Conservation (phyloP, 345 rosid species). For the Arabis alpina region DNA sequence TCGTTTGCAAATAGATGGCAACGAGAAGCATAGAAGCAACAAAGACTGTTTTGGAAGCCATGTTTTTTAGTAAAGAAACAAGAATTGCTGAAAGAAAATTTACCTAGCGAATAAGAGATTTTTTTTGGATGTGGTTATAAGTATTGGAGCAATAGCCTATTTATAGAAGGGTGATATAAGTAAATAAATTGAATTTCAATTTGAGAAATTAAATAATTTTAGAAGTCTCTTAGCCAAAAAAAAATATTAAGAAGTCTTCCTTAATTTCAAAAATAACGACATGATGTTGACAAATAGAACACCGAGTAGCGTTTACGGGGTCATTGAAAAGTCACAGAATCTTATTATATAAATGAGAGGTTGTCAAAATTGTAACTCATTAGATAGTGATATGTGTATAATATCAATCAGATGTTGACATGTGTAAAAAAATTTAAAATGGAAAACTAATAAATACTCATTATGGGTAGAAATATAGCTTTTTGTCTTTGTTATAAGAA, state of each 20-base stretch:
- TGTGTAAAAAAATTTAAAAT: no score
- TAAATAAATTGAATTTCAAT: neutral
- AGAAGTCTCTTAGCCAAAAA: neutral
- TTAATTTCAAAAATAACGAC: neutral
- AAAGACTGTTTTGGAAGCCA: constrained; percentile 32
- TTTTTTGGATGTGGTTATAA: neutral
- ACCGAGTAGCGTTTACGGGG: no score
- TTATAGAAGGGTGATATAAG: constrained; percentile 13
- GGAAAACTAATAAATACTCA: no score
- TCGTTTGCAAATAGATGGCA: constrained; percentile 28
- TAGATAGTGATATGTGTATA: no score
- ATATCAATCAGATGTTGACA: no score
- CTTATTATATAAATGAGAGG: no score
- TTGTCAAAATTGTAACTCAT: no score
- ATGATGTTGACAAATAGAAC: no score
- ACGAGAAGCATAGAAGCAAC: constrained; percentile 29
- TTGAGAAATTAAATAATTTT: neutral
- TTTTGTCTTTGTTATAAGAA: no score
- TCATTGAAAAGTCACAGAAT: no score
- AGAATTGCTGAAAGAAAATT: neutral
- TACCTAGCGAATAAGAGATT: neutral
- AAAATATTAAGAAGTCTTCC: neutral
- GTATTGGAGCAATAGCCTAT: constrained; percentile 22
- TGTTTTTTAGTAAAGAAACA: constrained; percentile 12
- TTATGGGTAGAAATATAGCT: no score